Conservation (phyloP, 768 basidiomycete genomes). For the Mycena polygramma region DNA sequence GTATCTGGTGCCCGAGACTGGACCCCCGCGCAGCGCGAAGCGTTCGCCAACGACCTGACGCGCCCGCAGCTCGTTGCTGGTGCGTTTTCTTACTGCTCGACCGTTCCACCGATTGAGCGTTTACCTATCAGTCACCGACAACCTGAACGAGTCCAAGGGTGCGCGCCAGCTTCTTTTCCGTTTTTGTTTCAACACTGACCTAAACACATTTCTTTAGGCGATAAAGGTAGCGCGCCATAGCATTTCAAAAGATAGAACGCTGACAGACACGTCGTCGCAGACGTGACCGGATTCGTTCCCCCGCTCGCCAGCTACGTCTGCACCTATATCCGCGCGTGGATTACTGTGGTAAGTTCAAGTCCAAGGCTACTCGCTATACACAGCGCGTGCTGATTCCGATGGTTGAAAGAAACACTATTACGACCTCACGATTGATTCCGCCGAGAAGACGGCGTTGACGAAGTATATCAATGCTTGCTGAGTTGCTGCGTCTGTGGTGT, state of each 20-base stretch:
- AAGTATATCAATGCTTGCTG: conserved; percentile 55
- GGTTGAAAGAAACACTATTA: conserved; percentile 59
- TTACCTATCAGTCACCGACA: conserved; percentile 40
- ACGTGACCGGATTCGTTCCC: conserved; percentile 66
- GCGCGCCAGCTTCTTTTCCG: conserved; percentile 24
- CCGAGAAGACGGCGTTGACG: conserved; percentile 64
- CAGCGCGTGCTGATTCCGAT: not conserved
- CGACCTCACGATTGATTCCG: conserved; percentile 59
- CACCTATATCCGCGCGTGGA: conserved; percentile 68
- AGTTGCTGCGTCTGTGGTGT: not conserved
- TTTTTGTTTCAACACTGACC: not conserved
- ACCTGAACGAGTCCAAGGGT: conserved; percentile 64
- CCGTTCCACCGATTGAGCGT: not conserved
- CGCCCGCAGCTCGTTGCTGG: conserved; percentile 67
- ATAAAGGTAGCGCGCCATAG: conserved; percentile 48
- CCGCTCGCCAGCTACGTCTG: conserved; percentile 63
- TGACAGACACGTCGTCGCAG: conserved; percentile 40
- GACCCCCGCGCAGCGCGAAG: conserved; percentile 63
- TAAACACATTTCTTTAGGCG: conserved; percentile 46
- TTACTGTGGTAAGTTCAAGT: conserved; percentile 49
- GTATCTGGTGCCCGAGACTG: conserved; percentile 66
- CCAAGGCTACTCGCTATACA: too few relatives aligned
- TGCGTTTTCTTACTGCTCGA: conserved; percentile 36
- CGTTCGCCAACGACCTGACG: conserved; percentile 68
- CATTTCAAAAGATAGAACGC: not conserved